Conservation (phyloP, 2,329 filamentous ascomycete species). For the Sordariomycetes sp. region DNA sequence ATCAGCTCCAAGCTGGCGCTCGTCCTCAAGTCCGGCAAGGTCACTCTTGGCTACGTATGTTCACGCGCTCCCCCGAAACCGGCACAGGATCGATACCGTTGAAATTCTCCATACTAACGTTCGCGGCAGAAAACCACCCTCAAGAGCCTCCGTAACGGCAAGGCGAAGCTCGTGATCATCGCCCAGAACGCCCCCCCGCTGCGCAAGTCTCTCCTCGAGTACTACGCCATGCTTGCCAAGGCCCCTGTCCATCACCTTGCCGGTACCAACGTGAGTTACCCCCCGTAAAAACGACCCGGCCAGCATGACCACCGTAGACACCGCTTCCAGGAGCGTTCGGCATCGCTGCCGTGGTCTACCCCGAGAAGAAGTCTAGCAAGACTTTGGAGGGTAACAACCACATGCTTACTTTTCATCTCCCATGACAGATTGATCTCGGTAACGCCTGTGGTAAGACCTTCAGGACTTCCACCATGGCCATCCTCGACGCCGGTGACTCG, state of each 20-base stretch:
- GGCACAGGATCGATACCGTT: not conserved
- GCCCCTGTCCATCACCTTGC: conserved; percentile 94
- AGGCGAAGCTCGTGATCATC: conserved; percentile 98
- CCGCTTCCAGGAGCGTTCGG: not conserved
- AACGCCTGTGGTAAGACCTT: conserved; percentile 99
- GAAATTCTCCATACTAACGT: not conserved
- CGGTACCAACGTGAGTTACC: conserved; percentile 90
- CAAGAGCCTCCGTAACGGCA: conserved; percentile 86
- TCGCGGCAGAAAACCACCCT: conserved; percentile 34
- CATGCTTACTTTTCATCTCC: conserved; percentile 42
- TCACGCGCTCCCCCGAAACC: not conserved
- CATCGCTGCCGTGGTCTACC: conserved; percentile 34
- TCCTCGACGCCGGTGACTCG: conserved; percentile 95
- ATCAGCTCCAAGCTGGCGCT: conserved; percentile 51
- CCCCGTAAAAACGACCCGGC: conserved; percentile 7
- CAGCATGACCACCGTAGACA: not conserved
- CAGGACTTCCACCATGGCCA: conserved; percentile 93
- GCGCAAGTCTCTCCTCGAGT: conserved; percentile 95
- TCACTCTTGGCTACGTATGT: conserved; percentile 60
- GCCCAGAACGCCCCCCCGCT: conserved; percentile 91
- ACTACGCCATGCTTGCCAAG: conserved; percentile 89
- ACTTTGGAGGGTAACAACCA: conserved; percentile 74
- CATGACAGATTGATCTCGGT: conserved; percentile 82
- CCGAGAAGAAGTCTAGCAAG: conserved; percentile 80
- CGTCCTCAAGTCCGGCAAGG: conserved; percentile 60